phyloP scores from a whole-genome alignment of 441 rosid species.

The Erysimum cheiri region DNA sequence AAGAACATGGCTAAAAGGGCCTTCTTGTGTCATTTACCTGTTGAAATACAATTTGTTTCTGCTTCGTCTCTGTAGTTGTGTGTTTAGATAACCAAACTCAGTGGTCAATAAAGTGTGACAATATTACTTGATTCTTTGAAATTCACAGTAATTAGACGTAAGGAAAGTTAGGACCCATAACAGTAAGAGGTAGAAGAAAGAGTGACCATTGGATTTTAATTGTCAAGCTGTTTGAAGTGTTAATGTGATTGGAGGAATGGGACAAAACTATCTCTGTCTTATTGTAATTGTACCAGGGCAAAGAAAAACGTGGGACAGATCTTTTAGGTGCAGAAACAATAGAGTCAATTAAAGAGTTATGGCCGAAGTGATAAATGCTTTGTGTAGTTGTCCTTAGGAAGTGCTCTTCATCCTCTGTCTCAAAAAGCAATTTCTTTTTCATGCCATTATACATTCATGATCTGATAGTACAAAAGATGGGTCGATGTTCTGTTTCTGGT shows the following conservation, averaged over 20 bases:
- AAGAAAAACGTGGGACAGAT: conserved; percentile 29
- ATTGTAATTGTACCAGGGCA: conserved; percentile 8
- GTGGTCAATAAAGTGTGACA: conserved; percentile 29
- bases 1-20: conserved; percentile 15
- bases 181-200: conserved; percentile 12
- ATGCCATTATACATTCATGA: conserved; percentile 11
- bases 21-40: conserved; percentile 19
- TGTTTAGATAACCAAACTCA: conserved; percentile 19
- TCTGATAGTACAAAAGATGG: conserved; percentile 28
- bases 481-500: conserved; percentile 22
- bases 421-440: background rate
- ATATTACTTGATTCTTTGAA: conserved; percentile 2
- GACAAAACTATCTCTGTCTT: conserved; percentile 30
- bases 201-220: conserved; percentile 9
- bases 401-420: conserved; percentile 14
- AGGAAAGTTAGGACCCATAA: conserved; percentile 15
- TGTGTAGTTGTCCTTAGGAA: conserved; percentile 29
- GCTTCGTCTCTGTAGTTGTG: conserved; percentile 17
- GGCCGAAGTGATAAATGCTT: conserved; percentile 36
- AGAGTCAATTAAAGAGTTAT: conserved; percentile 38
- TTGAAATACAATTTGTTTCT: conserved; percentile 34
- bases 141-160: conserved; percentile 19
- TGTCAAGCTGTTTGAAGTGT: conserved; percentile 18
- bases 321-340: conserved; percentile 41
- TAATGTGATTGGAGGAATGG: conserved; percentile 24